These are phyloP conservation scores for Annulohypoxylon bovei DNA, from an alignment of 495 filamentous ascomycete genomes.

Conservation along the genomic window DNA sequence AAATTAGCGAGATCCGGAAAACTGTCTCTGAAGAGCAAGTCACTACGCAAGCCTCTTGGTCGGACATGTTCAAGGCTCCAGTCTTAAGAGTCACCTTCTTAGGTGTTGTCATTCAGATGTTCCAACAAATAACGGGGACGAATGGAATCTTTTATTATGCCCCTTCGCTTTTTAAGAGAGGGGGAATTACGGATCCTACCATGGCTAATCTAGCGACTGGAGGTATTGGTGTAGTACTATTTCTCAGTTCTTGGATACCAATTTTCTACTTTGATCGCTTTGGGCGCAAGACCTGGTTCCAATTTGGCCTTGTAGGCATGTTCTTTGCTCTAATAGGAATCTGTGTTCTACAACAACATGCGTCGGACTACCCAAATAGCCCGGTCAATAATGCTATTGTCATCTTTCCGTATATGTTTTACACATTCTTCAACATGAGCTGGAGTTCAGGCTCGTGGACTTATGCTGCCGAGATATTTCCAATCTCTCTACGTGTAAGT, in stretches of 20 bases:
- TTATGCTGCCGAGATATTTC: constrained; percentile 46
- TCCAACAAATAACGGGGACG: constrained; percentile 43
- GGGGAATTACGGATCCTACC: constrained; percentile 42
- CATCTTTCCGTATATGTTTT: constrained; percentile 45
- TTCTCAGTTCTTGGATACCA: constrained; percentile 42
- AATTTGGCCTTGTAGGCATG: constrained; percentile 44
- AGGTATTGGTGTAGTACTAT: constrained; percentile 37
- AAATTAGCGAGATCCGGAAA: constrained; percentile 55
- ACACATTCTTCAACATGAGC: constrained; percentile 45
- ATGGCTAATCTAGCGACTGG: constrained; percentile 42
- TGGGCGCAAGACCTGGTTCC: constrained; percentile 45
- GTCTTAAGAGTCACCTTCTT: constrained; percentile 43
- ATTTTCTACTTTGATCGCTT: constrained; percentile 43
- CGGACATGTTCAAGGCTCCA: constrained; percentile 44
- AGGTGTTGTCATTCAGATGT: constrained; percentile 38
- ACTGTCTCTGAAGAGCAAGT: constrained; percentile 44
- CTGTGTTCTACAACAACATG: constrained; percentile 42
- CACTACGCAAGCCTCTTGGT: constrained; percentile 33
- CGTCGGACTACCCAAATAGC: constrained; percentile 37
- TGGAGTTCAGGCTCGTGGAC: constrained; percentile 45
- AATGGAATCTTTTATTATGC: constrained; percentile 44
- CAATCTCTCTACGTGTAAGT: constrained; percentile 32
- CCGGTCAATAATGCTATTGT: constrained; percentile 40
- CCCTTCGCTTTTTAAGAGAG: constrained; percentile 41
- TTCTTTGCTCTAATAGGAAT: constrained; percentile 40